phyloP scores from a whole-genome alignment of 441 rosid genomes.

The Croton setiger region DNA sequence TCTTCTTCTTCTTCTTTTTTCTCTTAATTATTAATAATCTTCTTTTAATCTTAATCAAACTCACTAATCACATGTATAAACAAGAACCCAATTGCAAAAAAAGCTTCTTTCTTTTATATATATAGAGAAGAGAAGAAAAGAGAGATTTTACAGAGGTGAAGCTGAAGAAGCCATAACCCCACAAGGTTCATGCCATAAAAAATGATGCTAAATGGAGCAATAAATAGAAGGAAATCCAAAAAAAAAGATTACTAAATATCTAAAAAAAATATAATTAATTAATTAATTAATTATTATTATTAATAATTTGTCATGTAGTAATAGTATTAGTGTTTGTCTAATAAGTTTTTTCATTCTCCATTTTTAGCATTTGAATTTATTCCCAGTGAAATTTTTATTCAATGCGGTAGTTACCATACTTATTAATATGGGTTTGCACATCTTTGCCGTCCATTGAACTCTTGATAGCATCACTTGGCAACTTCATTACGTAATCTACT shows the following conservation, averaged over 20 bases:
- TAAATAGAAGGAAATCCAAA: conserved; percentile 26
- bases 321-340: neutral
- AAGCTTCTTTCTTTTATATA: neutral
- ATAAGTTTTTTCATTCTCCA: neutral
- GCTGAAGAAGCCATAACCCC: neutral
- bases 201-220: conserved; percentile 10
- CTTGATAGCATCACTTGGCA: neutral
- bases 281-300: too few relatives aligned
- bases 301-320: neutral
- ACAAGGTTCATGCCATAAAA: conserved; percentile 28
- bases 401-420: neutral
- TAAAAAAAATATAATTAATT: neutral
- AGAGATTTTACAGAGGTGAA: neutral
- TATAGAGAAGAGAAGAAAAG: neutral
- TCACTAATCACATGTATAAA: too few relatives aligned
- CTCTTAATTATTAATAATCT: neutral
- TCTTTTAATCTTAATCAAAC: too few relatives aligned
- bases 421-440: neutral
- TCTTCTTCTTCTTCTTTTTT: neutral
- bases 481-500: neutral
- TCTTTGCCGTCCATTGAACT: conserved; percentile 3
- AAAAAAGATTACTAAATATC: conserved; percentile 5
- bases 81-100: neutral
- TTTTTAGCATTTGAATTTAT: neutral
- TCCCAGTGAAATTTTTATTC: neutral